Conservation (phyloP, 345 rosid species). For the Linum trigynum region DNA sequence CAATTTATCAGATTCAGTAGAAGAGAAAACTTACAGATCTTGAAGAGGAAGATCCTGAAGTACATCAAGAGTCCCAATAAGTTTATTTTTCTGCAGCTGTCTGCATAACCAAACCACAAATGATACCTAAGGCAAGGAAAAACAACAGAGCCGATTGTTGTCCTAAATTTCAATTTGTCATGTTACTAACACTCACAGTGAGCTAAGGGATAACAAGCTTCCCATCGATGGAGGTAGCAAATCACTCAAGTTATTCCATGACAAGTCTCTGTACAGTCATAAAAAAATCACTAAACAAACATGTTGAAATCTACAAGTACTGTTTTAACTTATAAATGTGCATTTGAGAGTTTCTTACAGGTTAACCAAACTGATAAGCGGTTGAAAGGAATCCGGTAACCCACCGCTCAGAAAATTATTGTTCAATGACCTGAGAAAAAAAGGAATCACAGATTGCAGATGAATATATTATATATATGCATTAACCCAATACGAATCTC, state of each 20-base stretch:
- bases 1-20: background rate
- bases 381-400: conserved; percentile 71
- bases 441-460: conserved; percentile 2
- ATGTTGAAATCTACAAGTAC: background rate
- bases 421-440: conserved; percentile 45
- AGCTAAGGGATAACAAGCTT: conserved; percentile 49
- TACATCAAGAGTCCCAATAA: conserved; percentile 63
- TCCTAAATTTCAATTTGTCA: too few species aligned
- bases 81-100: conserved; percentile 72
- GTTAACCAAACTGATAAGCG: conserved; percentile 37
- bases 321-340: conserved; percentile 1
- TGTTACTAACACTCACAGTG: conserved; percentile 44
- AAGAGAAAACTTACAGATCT: conserved; percentile 44
- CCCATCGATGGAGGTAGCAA: conserved; percentile 72
- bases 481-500: conserved; percentile 8
- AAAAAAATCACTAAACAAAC: conserved; percentile 15
- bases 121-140: background rate
- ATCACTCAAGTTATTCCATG: conserved; percentile 61
- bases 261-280: conserved; percentile 53
- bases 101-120: conserved; percentile 29
- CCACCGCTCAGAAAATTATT: conserved; percentile 54
- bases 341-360: conserved; percentile 32
- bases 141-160: background rate
- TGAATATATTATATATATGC: background rate
- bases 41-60: conserved; percentile 62